Evolutionary conservation across 371 early-diverging fungal genomes (phyloP).

Genomic region (Parasitella parasitica): DNA sequence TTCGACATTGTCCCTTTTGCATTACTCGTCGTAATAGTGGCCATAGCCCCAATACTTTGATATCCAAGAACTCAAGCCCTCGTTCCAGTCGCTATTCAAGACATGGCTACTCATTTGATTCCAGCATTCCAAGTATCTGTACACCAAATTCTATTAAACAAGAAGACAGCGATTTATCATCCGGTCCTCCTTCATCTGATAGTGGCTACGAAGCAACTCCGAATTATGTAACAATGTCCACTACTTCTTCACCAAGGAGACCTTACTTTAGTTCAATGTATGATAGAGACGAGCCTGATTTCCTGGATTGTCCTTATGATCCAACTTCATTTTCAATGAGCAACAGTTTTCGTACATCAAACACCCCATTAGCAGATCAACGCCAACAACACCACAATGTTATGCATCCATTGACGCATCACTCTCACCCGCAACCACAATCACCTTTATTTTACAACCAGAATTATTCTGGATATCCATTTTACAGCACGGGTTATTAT

Average conservation of each 20-base stretch:
- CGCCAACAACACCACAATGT: neutral
- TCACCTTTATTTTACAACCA: constrained; percentile 17
- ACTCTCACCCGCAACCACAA: constrained; percentile 19
- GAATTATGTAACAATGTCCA: constrained; percentile 20
- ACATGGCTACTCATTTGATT: constrained; percentile 24
- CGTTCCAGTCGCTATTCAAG: constrained; percentile 15
- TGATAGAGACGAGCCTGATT: constrained; percentile 19
- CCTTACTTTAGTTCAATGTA: constrained; percentile 23
- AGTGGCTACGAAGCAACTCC: constrained; percentile 25
- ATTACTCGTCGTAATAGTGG: constrained; percentile 37
- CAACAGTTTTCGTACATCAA: neutral
- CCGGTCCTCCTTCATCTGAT: constrained; percentile 27
- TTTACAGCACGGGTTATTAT: constrained; percentile 22
- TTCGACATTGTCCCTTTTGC: constrained; percentile 38
- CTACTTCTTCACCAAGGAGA: constrained; percentile 20
- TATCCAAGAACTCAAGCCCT: constrained; percentile 18
- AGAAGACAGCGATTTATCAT: constrained; percentile 26
- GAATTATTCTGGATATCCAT: constrained; percentile 19
- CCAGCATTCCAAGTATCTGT: constrained; percentile 7
- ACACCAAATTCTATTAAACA: constrained; percentile 20
- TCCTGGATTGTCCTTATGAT: constrained; percentile 20
- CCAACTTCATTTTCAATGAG: constrained; percentile 3
- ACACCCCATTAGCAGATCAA: neutral
- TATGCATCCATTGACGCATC: constrained; percentile 16
- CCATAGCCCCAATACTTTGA: constrained; percentile 24